These are phyloP conservation scores for Pseudoneurospora amorphoporcata DNA, from an alignment of 495 filamentous ascomycete species.

Conservation along the genomic window DNA sequence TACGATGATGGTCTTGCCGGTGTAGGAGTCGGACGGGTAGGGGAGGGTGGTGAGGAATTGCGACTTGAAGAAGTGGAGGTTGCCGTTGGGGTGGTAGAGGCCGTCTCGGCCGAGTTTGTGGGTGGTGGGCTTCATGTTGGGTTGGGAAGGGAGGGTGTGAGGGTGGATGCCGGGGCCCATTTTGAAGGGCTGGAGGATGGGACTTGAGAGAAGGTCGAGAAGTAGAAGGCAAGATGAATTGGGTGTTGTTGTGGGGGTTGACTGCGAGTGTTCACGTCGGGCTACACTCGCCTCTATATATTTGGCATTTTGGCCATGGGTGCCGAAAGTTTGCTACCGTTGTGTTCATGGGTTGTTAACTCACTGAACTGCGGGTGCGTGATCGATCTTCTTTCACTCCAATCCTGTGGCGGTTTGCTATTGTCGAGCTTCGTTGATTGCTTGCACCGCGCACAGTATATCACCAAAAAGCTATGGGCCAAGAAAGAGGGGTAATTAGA, in stretches of 20 bases:
- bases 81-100: background rate
- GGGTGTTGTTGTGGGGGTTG: background rate
- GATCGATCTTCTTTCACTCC: background rate
- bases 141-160: background rate
- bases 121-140: background rate
- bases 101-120: background rate
- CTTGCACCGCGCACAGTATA: background rate
- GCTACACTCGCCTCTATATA: background rate
- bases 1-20: constrained; percentile 37
- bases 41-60: constrained; percentile 7
- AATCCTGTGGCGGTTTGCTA: background rate
- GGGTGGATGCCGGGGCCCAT: background rate
- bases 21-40: background rate
- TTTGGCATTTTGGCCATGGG: background rate
- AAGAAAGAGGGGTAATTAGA: background rate
- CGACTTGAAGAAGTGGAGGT: background rate
- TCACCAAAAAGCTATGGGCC: background rate
- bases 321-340: background rate
- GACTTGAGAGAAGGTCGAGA: background rate
- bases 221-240: background rate
- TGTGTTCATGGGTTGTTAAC: too few relatives aligned
- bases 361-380: background rate
- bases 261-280: background rate
- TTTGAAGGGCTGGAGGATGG: background rate
- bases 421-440: background rate